Conservation (phyloP, 1,139 yeast genomes). For the Keqinozyma sinolaborantium region DNA sequence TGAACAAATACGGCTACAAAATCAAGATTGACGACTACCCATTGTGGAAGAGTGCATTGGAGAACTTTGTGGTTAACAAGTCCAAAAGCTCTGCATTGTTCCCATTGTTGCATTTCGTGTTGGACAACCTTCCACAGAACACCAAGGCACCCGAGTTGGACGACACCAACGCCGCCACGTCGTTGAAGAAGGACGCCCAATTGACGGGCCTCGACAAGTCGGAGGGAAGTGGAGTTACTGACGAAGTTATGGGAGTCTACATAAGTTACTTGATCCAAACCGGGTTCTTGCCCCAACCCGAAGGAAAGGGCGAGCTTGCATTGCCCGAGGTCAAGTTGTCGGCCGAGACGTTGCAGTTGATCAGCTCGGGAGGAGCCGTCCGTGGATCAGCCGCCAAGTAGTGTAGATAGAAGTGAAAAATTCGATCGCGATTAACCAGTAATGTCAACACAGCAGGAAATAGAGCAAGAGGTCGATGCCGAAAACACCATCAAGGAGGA, state of each 20-base stretch:
- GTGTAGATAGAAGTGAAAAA: background rate
- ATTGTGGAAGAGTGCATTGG: conserved; percentile 75
- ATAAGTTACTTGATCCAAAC: conserved; percentile 73
- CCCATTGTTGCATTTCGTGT: conserved; percentile 90
- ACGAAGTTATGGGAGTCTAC: conserved; percentile 66
- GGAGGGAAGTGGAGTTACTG: conserved; percentile 69
- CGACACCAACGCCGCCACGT: conserved; percentile 68
- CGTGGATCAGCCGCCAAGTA: conserved; percentile 59
- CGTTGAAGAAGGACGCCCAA: conserved; percentile 56
- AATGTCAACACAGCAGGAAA: conserved; percentile 4
- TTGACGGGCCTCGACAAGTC: conserved; percentile 68
- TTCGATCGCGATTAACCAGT: background rate
- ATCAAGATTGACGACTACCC: conserved; percentile 64
- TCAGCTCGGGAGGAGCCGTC: conserved; percentile 84
- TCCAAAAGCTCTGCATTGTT: conserved; percentile 80
- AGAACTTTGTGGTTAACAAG: conserved; percentile 67
- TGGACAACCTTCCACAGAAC: conserved; percentile 85
- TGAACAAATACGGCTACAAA: conserved; percentile 69
- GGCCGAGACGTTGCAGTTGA: conserved; percentile 58
- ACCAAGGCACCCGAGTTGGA: conserved; percentile 95
- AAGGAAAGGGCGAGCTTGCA: conserved; percentile 28
- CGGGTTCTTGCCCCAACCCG: conserved; percentile 72
- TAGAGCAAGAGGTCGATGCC: conserved; percentile 18
- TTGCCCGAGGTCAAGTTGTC: conserved; percentile 61
- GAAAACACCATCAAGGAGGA: conserved; percentile 59